phyloP scores from a whole-genome alignment of 1,284 basidiomycete genomes.

The Sutorius eximius region DNA sequence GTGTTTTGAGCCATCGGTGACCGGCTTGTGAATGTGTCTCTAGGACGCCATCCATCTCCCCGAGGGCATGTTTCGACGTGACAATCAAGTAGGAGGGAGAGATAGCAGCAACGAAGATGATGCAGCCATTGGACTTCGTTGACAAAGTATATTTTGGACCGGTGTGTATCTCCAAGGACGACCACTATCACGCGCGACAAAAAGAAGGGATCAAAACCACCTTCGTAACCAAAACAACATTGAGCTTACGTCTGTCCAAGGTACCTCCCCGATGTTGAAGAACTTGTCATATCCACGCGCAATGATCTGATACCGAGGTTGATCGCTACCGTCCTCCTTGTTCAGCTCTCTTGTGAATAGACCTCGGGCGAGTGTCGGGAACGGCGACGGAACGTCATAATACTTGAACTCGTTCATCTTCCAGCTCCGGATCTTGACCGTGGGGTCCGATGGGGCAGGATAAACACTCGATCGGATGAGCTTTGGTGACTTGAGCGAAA shows the following conservation, averaged over 20 bases:
- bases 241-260: conserved; percentile 83
- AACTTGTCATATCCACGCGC: conserved; percentile 98
- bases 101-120: conserved; percentile 93
- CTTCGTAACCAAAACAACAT: neutral
- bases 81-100: conserved; percentile 76
- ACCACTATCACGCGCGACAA: conserved; percentile 61
- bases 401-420: conserved; percentile 97
- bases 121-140: conserved; percentile 96
- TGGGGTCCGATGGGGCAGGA: conserved; percentile 52
- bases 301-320: conserved; percentile 68
- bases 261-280: conserved; percentile 96
- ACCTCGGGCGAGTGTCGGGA: conserved; percentile 88
- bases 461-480: conserved; percentile 59
- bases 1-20: conserved; percentile 79
- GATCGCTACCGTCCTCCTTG: conserved; percentile 17
- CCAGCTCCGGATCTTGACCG: conserved; percentile 74
- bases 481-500: conserved; percentile 57
- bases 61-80: conserved; percentile 91
- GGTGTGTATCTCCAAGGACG: conserved; percentile 70
- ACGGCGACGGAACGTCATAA: conserved; percentile 83
- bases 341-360: conserved; percentile 65
- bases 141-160: conserved; percentile 85
- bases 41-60: conserved; percentile 41
- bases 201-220: neutral
- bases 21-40: conserved; percentile 78